phyloP scores from a whole-genome alignment of 768 basidiomycete species.

The Galerina marginata region DNA sequence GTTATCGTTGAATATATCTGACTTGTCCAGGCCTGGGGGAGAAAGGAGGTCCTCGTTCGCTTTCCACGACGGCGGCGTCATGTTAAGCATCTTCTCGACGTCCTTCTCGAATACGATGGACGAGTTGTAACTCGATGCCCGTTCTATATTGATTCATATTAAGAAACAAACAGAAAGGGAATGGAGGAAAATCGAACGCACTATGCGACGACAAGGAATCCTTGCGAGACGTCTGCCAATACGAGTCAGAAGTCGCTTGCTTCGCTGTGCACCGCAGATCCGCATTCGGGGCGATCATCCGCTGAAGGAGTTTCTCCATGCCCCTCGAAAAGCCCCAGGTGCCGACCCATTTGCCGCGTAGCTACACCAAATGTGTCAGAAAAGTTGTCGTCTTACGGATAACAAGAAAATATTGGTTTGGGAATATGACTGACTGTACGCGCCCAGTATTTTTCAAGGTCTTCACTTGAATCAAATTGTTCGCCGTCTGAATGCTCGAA shows the following conservation, averaged over 20 bases:
- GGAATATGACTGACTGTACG: slow-evolving; percentile 62
- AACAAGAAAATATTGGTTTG: not conserved
- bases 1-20: slow-evolving; percentile 23
- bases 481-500: slow-evolving; percentile 86
- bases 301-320: slow-evolving; percentile 69
- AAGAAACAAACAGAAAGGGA: not conserved
- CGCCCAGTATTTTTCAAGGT: slow-evolving; percentile 85
- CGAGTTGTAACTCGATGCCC: slow-evolving; percentile 52
- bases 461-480: slow-evolving; percentile 77
- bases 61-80: slow-evolving; percentile 38
- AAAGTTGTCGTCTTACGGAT: not conserved
- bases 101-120: slow-evolving; percentile 59
- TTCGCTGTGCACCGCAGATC: slow-evolving; percentile 75
- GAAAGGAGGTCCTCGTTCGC: slow-evolving; percentile 34
- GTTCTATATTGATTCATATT: slow-evolving; percentile 34
- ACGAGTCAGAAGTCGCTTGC: slow-evolving; percentile 68
- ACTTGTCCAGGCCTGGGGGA: slow-evolving; percentile 41
- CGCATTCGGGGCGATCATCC: slow-evolving; percentile 85
- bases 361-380: slow-evolving; percentile 36
- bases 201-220: slow-evolving; percentile 43
- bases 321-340: slow-evolving; percentile 70
- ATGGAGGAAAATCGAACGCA: slow-evolving; percentile 32
- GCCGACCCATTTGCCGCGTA: slow-evolving; percentile 88
- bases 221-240: slow-evolving; percentile 54
- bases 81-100: slow-evolving; percentile 41